Base-by-base conservation (phyloP, 2,329 filamentous ascomycete species). In the Thelonectria rubi region DNA sequence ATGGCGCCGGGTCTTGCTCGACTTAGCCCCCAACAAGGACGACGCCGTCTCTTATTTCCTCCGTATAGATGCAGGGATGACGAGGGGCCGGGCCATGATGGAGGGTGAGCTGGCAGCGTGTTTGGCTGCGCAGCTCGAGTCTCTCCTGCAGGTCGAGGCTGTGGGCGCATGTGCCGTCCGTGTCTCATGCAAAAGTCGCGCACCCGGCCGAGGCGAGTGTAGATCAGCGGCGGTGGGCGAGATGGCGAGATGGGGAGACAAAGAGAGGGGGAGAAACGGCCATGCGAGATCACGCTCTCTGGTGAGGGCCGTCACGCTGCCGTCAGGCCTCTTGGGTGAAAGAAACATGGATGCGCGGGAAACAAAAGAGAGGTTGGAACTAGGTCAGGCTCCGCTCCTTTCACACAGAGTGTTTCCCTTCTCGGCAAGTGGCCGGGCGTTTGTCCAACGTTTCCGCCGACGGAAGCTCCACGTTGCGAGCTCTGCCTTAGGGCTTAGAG, bases 61-160 rank as follows among this genome's bases (percentile, higher is more conserved):
- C 43, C 43, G 43, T 47, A 47, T 26, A 34, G 32, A 65, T 21
- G 34, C 56, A 63, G 47, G 60, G 56, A 50, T 60, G 46, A 42
- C 5, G n/a, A n/a, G n/a, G n/a, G 55, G 45, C 12, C 51, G 37
- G 40, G 15, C 47, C 45, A 40, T 49, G 34, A 60, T 53, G 61
- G 58, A 65, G 64, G 51, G 64, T 68, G 65, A 64, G 58, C 21
- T 69, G 67, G 65, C 67, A 58, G 60, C 62, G 64, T 67, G 56
- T 55, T 68, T 63, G 61, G 68, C 60, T 64, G 56, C 56, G 54
- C 54, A 52, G 56, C 50, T 14, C 11, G 10, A 7, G 3, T 3
- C 9, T 8, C 3, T 62, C 58, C 60, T 39, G 54, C 60, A 64
- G 32, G 8, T 55, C 34, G 39, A 49, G 50, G 49, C 24, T 24